Evolutionary conservation across 2,329 filamentous ascomycete species (phyloP), one percentile per base, ranked within the genome.

Genomic region (Trichoderma citrinoviride): DNA sequence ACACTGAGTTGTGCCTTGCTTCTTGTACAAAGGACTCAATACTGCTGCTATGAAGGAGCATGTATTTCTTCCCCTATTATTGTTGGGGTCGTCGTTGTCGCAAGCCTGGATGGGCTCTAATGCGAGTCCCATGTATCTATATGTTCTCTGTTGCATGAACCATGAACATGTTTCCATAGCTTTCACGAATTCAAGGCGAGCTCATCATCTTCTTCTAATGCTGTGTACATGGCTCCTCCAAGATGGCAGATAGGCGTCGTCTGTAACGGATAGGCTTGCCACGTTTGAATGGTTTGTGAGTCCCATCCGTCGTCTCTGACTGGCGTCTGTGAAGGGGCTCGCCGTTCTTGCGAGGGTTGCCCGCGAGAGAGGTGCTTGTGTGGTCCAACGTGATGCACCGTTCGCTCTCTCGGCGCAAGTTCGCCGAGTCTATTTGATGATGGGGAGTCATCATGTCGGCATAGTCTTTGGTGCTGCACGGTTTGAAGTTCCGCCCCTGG

Each of bases 401-500:
- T 43, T 67, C 56, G 61, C 74, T 77, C 44, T 66, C 68, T 1
- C 47, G 41, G 21, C 68, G 21, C 29, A 74, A 7, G 40, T 43
- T 68, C 21, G 61, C 65, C 7, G 72, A 70, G 27, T 70, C 70
- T 15, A 70, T 54, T 40, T 66, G 69, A 46, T 61, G 19, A 1
- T 53, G n/a, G 8, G 64, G 40, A 4, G 54, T 49, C 44, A 62
- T 67, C 12, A 23, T 57, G 14, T 44, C 29, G 57, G 68, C 68
- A 52, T 69, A 65, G 17, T 70, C 33, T 40, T 66, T 68, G 3
- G 56, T 57, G 27, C 60, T 37, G 62, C 73, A 76, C 3, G 44
- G 55, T 56, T 67, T 71, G 25, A 72, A 63, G 23, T 70, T 66
- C 15, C 67, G 65, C 37, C 74, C 71, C 74, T 71, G 74, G 33